Base-by-base conservation (phyloP, 495 filamentous ascomycete species). In the Poronia punctata region DNA sequence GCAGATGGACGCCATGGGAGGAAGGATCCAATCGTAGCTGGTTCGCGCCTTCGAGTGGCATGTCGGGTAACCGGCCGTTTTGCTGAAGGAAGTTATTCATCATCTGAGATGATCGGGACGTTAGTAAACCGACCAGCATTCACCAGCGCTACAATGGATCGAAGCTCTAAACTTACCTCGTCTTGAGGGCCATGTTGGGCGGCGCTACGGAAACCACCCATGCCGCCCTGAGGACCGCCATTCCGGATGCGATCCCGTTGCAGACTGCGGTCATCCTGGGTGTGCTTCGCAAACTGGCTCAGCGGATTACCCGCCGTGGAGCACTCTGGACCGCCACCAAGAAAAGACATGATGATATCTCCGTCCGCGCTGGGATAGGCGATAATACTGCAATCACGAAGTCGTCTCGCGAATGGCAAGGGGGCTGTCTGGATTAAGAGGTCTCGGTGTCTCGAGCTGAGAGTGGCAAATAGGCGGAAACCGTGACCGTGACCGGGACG, bases 251-350 rank as follows among this genome's bases (percentile, higher is more conserved):
- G 72, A 63, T 98, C 92, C 50, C 88, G 75, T 60, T 96, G 90
- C 38, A 95, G 74, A 19, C 83, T 87, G 67, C 89, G 95, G 69
- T 97, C 92, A 68, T 95, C 86, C 53, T 87, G 81, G 37, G 88
- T 84, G 58, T 94, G 86, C 60, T 97, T 98, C 20, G 85, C 83
- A 60, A 98, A 94, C 74, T 96, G 93, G 53, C 83, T 87, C 43
- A 98, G 81, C 39, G 93, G 93, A 64, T 97, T 98, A 54, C 81
- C 87, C 38, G 85, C 88, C 28, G 92, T 95, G 33, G 92, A 97
- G 72, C 92, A 98, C 66, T 97, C 92, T 7, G 55, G 48, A 49
- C 88, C 85, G 50, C 90, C 90, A 64, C 85, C 86, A 48, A 95
- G 74, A 60, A 98, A 95, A 16, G 88, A 93, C 92, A 95, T 95